These are phyloP conservation scores for Argentina anserina DNA, from an alignment of 306 rosid genomes.

Conservation along the genomic window DNA sequence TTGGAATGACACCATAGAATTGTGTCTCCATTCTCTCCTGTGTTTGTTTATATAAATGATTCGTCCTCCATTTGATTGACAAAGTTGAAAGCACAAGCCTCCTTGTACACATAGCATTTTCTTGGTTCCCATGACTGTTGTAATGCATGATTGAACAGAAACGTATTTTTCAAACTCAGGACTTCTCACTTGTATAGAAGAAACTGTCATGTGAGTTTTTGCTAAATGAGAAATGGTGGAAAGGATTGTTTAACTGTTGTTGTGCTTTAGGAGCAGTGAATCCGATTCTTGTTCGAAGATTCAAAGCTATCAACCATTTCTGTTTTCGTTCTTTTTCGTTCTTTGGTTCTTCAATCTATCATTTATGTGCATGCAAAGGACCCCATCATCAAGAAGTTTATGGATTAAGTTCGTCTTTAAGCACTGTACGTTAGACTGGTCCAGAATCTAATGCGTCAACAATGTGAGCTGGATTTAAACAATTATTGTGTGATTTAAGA, in stretches of 20 bases:
- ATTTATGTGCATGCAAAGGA: neutral
- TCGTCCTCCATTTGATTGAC: neutral
- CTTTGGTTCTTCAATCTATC: neutral
- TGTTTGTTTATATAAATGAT: slow-evolving; percentile 13
- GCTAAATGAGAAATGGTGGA: neutral
- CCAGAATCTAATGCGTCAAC: neutral
- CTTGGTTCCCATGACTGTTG: neutral
- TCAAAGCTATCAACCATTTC: neutral
- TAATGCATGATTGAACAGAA: neutral
- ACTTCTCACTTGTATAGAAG: neutral
- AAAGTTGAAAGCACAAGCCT: neutral
- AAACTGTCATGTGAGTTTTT: no score
- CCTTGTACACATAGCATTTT: neutral
- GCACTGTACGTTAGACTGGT: neutral
- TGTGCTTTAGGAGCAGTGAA: neutral
- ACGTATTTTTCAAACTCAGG: neutral
- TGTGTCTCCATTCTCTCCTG: slow-evolving; percentile 17
- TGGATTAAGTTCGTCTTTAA: neutral
- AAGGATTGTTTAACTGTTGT: neutral
- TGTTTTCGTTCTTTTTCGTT: neutral
- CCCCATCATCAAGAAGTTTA: neutral
- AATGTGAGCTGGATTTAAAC: neutral
- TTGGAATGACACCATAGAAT: slow-evolving; percentile 22
- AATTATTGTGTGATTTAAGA: no score
- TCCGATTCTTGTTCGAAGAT: neutral